These are phyloP conservation scores for Candida sojae DNA, from an alignment of 1,139 yeast species.

Conservation along the genomic window DNA sequence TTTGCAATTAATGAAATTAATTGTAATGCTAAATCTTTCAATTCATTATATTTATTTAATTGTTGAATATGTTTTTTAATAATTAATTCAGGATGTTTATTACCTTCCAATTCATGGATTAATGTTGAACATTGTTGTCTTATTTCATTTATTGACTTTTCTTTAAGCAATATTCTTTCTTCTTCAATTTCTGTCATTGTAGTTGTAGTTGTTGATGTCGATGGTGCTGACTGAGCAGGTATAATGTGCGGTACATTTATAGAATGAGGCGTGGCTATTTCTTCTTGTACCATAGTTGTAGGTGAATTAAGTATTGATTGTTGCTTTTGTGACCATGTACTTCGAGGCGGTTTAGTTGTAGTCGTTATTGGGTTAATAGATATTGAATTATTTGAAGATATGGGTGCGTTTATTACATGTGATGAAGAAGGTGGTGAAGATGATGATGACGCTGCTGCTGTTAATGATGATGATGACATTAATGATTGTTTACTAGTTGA, in stretches of 20 bases:
- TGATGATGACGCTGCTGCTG: no score
- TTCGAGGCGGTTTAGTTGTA: background rate
- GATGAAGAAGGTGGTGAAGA: no score
- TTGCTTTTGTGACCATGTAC: no score
- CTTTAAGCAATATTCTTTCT: constrained; percentile 19
- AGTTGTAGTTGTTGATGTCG: constrained; percentile 1
- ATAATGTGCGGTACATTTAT: background rate
- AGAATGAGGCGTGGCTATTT: background rate
- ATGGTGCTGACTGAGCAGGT: background rate
- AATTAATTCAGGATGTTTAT: constrained; percentile 33
- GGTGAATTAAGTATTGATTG: background rate
- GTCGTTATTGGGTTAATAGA: background rate
- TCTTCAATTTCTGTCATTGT: constrained; percentile 6
- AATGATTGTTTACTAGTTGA: no score
- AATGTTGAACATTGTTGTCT: constrained; percentile 37
- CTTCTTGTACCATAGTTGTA: background rate
- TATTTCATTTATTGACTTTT: constrained; percentile 32
- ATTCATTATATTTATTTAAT: constrained; percentile 48
- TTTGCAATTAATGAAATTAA: constrained; percentile 54
- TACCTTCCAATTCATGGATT: constrained; percentile 36
- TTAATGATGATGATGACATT: no score
- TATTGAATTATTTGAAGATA: no score
- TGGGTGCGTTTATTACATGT: no score
- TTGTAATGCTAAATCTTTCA: constrained; percentile 52
- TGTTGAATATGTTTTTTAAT: constrained; percentile 45